Percentiles rank a stretch among this genome's conserved stretches.
Evolutionary conservation across 352 stramenopile genomes (phyloP).

Genomic region (Hyaloperonospora arabidopsidis): DNA sequence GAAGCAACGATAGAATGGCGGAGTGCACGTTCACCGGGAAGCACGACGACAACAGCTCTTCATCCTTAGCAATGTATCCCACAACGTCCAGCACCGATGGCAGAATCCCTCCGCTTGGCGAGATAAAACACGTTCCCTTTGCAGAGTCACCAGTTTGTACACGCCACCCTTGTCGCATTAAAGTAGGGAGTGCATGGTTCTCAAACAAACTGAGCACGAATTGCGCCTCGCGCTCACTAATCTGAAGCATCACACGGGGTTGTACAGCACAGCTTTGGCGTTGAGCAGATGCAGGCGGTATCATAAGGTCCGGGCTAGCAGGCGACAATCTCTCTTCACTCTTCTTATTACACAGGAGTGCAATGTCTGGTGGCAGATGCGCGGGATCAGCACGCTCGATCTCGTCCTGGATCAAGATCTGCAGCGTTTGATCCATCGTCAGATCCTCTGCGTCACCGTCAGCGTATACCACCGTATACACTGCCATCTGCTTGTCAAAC

Average conservation of each 20-base stretch:
- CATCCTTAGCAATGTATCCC: constrained; percentile 60
- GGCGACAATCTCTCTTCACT: constrained; percentile 12
- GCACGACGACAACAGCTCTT: constrained; percentile 47
- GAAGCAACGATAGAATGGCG: constrained; percentile 61
- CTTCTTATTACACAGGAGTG: constrained; percentile 30
- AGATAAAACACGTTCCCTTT: constrained; percentile 24
- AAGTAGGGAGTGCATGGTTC: constrained; percentile 58
- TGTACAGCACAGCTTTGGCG: constrained; percentile 2
- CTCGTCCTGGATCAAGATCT: constrained; percentile 82
- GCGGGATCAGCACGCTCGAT: constrained; percentile 71
- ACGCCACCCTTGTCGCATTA: constrained; percentile 62
- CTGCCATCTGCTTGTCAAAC: constrained; percentile 55
- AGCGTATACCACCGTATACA: constrained; percentile 81
- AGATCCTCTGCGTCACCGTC: constrained; percentile 77
- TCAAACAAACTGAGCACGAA: constrained; percentile 76
- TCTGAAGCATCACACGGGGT: constrained; percentile 30
- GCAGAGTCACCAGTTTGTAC: constrained; percentile 35
- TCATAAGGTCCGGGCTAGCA: constrained; percentile 25
- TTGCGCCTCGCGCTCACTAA: constrained; percentile 67
- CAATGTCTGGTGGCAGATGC: constrained; percentile 31
- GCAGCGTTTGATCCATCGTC: constrained; percentile 63
- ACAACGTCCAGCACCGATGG: constrained; percentile 59
- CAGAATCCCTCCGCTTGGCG: constrained; percentile 39
- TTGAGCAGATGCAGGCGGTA: constrained; percentile 4
- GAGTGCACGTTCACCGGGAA: constrained; percentile 70